Evolutionary conservation across 345 rosid species (phyloP).

Genomic region (Brassica nigra): DNA sequence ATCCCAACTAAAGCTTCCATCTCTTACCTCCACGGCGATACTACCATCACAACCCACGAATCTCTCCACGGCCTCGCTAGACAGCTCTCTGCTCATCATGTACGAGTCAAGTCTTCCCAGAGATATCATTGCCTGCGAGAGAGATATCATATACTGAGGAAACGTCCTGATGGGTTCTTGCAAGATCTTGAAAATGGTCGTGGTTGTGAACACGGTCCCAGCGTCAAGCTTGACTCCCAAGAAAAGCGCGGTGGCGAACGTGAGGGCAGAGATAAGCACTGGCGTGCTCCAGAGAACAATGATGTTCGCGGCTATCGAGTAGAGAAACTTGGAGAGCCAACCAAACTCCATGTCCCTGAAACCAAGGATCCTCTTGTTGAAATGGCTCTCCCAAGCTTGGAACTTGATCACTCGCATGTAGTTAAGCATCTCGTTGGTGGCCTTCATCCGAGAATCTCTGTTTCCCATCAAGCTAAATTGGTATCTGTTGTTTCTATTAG

Average conservation of each 20-base stretch:
- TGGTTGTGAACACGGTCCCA: slow-evolving; percentile 85
- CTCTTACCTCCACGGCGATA: slow-evolving; percentile 63
- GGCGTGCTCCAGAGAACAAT: slow-evolving; percentile 88
- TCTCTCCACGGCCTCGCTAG: slow-evolving; percentile 62
- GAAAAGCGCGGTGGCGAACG: slow-evolving; percentile 70
- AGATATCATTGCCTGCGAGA: slow-evolving; percentile 93
- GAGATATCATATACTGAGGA: slow-evolving; percentile 91
- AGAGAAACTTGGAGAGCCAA: slow-evolving; percentile 84
- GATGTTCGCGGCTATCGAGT: slow-evolving; percentile 65
- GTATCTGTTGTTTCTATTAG: slow-evolving; percentile 63
- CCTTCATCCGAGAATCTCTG: slow-evolving; percentile 91
- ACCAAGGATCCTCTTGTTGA: slow-evolving; percentile 68
- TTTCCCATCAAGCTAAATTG: slow-evolving; percentile 68
- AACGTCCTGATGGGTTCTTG: slow-evolving; percentile 88
- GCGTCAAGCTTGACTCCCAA: slow-evolving; percentile 79
- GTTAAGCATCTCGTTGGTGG: slow-evolving; percentile 89
- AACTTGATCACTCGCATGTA: slow-evolving; percentile 93
- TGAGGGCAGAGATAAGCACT: slow-evolving; percentile 65
- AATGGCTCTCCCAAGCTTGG: slow-evolving; percentile 96
- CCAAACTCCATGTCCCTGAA: slow-evolving; percentile 73
- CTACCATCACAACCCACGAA: slow-evolving; percentile 52
- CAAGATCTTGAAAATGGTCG: slow-evolving; percentile 82
- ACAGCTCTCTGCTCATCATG: slow-evolving; percentile 81
- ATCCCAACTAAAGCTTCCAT: slow-evolving; percentile 84
- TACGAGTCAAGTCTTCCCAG: slow-evolving; percentile 70